Conservation (phyloP, 768 basidiomycete species). For the Pleurotus djamor region DNA sequence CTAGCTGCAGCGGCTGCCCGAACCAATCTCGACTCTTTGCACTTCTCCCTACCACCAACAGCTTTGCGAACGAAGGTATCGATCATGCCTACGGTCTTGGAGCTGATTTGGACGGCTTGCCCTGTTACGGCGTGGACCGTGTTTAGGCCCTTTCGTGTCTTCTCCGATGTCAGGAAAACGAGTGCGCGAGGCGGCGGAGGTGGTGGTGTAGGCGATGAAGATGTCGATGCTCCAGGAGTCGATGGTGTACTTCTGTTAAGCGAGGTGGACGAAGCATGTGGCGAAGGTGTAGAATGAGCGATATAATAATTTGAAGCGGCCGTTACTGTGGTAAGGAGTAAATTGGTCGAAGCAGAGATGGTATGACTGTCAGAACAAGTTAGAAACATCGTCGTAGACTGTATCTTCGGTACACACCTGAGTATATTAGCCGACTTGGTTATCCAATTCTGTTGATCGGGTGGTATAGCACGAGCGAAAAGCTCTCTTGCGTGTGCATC, state of each 20-base stretch:
- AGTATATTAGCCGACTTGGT: slow-evolving; percentile 57
- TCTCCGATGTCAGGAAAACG: slow-evolving; percentile 58
- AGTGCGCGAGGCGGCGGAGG: slow-evolving; percentile 40
- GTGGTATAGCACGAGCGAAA: slow-evolving; percentile 59
- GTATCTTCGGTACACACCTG: slow-evolving; percentile 40
- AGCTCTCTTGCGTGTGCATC: slow-evolving; percentile 46
- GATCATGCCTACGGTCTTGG: slow-evolving; percentile 58
- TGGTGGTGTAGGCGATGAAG: slow-evolving; percentile 13
- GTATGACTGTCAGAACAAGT: slow-evolving; percentile 44
- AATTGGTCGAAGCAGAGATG: slow-evolving; percentile 64
- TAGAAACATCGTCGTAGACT: background rate
- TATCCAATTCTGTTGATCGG: slow-evolving; percentile 72
- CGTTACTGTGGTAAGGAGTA: slow-evolving; percentile 60
- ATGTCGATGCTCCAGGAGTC: slow-evolving; percentile 10
- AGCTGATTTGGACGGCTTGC: slow-evolving; percentile 64
- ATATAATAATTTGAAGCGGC: slow-evolving; percentile 64
- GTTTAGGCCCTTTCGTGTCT: slow-evolving; percentile 54
- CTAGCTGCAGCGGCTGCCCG: slow-evolving; percentile 8
- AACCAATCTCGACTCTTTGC: slow-evolving; percentile 9
- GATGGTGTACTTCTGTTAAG: slow-evolving; percentile 10
- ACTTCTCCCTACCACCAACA: slow-evolving; percentile 43
- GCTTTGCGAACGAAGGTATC: slow-evolving; percentile 59
- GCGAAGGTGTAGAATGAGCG: slow-evolving; percentile 48
- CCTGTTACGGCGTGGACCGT: slow-evolving; percentile 64
- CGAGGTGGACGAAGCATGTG: slow-evolving; percentile 31